These are phyloP conservation scores for Dactylellina cionopaga DNA, from an alignment of 2,329 filamentous ascomycete species.

Conservation along the genomic window DNA sequence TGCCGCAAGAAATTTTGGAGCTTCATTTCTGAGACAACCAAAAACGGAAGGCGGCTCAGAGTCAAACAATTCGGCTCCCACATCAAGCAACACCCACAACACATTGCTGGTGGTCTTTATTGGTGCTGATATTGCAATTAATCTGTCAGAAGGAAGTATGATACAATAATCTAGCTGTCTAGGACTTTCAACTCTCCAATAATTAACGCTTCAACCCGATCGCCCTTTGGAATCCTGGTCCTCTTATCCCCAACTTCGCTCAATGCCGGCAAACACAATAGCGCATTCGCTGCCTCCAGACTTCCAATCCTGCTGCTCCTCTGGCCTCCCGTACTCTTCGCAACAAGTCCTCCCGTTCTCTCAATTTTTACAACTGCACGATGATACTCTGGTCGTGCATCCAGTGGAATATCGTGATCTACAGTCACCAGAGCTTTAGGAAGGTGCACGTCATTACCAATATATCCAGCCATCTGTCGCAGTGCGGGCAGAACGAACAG, in stretches of 20 bases:
- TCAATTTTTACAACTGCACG: slow-evolving; percentile 77
- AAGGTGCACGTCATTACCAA: slow-evolving; percentile 69
- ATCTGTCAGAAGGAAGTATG: background rate
- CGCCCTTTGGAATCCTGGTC: slow-evolving; percentile 61
- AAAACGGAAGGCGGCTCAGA: background rate
- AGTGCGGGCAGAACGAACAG: slow-evolving; percentile 91
- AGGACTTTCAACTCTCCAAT: slow-evolving; percentile 69
- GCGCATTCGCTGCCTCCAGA: slow-evolving; percentile 84
- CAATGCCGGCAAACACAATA: slow-evolving; percentile 78
- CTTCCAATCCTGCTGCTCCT: slow-evolving; percentile 90
- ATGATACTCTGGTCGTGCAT: slow-evolving; percentile 87
- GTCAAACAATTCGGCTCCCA: slow-evolving; percentile 1
- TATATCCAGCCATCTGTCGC: slow-evolving; percentile 77
- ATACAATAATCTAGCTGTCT: slow-evolving; percentile 44
- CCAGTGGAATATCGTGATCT: slow-evolving; percentile 76
- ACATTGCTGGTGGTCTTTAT: background rate
- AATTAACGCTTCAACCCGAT: slow-evolving; percentile 76
- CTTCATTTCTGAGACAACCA: slow-evolving; percentile 24
- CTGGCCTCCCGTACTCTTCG: slow-evolving; percentile 86
- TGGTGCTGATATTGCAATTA: background rate
- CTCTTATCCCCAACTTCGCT: slow-evolving; percentile 75
- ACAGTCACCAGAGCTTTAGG: slow-evolving; percentile 77
- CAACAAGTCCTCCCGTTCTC: slow-evolving; percentile 71
- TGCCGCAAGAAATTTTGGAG: slow-evolving; percentile 53
- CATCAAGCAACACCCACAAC: slow-evolving; percentile 31